phyloP scores from a whole-genome alignment of 2,329 filamentous ascomycete species.

The Cercospora canescens region DNA sequence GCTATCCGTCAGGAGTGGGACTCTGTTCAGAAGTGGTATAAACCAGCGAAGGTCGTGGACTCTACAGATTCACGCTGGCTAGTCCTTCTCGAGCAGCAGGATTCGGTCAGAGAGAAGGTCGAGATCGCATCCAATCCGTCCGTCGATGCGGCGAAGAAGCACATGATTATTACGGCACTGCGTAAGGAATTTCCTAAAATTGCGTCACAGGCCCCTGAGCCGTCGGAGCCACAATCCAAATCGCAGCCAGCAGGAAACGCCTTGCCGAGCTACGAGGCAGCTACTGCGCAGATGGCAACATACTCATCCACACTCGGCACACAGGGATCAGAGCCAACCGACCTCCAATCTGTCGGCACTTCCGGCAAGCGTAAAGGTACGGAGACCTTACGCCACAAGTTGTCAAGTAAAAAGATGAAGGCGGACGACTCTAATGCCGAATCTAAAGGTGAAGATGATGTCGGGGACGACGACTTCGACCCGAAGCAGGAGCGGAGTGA shows the following conservation, averaged over 20 bases:
- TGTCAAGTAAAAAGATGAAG: background rate
- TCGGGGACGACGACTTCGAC: slow-evolving; percentile 3
- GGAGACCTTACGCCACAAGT: background rate
- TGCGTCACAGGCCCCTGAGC: background rate
- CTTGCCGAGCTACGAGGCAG: background rate
- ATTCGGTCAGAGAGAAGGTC: slow-evolving; percentile 1
- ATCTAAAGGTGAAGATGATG: background rate
- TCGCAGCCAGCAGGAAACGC: background rate
- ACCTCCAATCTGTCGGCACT: background rate
- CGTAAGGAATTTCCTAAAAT: slow-evolving; percentile 6
- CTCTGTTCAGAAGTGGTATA: slow-evolving; percentile 1
- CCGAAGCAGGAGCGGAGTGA: background rate
- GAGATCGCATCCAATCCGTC: background rate
- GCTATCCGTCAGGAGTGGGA: background rate
- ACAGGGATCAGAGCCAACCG: background rate
- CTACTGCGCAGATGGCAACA: background rate
- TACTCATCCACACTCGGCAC: background rate
- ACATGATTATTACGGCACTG: slow-evolving; percentile 1
- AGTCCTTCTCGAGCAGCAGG: slow-evolving; percentile 2
- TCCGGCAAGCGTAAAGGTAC: background rate
- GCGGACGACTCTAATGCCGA: background rate
- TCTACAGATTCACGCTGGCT: background rate
- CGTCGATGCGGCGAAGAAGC: background rate
- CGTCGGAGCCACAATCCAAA: background rate
- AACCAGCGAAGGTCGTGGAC: background rate